Conservation (phyloP, 2,329 filamentous ascomycete species). For the Beauveria brongniartii region DNA sequence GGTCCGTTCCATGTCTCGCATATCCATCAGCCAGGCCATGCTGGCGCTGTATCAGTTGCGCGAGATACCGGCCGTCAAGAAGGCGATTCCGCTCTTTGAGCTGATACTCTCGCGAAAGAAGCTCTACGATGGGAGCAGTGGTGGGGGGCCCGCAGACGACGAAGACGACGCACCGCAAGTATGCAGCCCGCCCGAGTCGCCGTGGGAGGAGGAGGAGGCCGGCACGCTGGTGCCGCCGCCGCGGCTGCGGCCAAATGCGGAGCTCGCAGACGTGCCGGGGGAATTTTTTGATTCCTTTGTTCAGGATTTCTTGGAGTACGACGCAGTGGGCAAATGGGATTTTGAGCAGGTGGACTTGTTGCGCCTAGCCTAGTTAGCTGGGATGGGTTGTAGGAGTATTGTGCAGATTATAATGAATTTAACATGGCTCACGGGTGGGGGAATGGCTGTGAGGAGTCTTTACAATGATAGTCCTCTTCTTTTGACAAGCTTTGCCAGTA, state of each 20-base stretch:
- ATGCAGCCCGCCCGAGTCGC: background rate
- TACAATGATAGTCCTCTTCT: too few species aligned
- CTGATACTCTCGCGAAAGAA: background rate
- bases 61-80: slow-evolving; percentile 4
- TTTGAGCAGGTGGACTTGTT: background rate
- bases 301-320: background rate
- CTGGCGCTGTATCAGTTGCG: background rate
- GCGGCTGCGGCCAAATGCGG: background rate
- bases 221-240: background rate
- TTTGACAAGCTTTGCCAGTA: too few species aligned
- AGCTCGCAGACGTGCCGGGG: background rate
- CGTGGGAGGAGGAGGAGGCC: background rate
- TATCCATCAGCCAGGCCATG: slow-evolving; percentile 9
- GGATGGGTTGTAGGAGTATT: too few species aligned
- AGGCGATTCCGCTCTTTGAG: slow-evolving; percentile 3
- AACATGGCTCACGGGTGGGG: too few species aligned
- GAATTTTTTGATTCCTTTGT: background rate
- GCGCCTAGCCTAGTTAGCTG: background rate
- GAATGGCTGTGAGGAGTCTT: too few species aligned
- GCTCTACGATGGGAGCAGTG: background rate
- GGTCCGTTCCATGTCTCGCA: slow-evolving; percentile 5
- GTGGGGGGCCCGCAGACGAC: background rate
- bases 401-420: too few species aligned
- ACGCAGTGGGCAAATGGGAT: background rate
- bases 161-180: background rate